Percentiles rank a stretch among this genome's conserved stretches.
phyloP scores from a whole-genome alignment of 495 filamentous ascomycete species.

The Tuber magnatum region DNA sequence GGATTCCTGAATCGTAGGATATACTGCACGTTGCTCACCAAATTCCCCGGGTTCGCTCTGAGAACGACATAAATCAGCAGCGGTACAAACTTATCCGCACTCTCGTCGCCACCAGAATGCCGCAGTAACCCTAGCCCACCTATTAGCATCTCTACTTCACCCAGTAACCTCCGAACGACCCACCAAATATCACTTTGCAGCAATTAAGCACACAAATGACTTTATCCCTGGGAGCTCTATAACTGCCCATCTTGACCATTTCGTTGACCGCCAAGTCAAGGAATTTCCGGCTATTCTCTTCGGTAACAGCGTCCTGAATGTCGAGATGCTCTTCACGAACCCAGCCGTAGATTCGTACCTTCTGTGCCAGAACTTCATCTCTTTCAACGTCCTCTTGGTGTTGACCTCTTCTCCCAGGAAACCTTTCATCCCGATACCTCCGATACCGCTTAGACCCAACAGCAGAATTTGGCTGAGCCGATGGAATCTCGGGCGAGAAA shows the following conservation, averaged over 20 bases:
- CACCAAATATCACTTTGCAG: slow-evolving; percentile 98
- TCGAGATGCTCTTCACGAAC: slow-evolving; percentile 89
- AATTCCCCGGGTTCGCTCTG: slow-evolving; percentile 84
- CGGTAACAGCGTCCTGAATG: slow-evolving; percentile 65
- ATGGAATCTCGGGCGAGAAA: slow-evolving; percentile 81
- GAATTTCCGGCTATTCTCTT: slow-evolving; percentile 76
- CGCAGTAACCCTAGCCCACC: slow-evolving; percentile 63
- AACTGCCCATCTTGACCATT: slow-evolving; percentile 87
- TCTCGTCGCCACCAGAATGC: slow-evolving; percentile 86
- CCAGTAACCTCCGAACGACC: slow-evolving; percentile 31
- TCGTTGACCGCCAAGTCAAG: slow-evolving; percentile 84
- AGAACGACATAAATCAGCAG: slow-evolving; percentile 93
- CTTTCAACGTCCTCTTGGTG: slow-evolving; percentile 98
- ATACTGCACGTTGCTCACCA: slow-evolving; percentile 97
- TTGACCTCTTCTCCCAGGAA: slow-evolving; percentile 76
- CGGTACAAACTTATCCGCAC: slow-evolving; percentile 92
- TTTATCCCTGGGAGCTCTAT: slow-evolving; percentile 92
- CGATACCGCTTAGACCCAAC: slow-evolving; percentile 73
- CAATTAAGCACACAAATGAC: slow-evolving; percentile 97
- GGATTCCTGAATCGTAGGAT: slow-evolving; percentile 94
- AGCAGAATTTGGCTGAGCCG: slow-evolving; percentile 64
- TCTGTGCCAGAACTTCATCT: slow-evolving; percentile 89
- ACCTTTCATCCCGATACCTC: slow-evolving; percentile 77
- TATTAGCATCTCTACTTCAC: slow-evolving; percentile 12
- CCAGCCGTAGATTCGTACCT: slow-evolving; percentile 95